phyloP scores from a whole-genome alignment of 352 stramenopile species.

The Phytophthora syringae region DNA sequence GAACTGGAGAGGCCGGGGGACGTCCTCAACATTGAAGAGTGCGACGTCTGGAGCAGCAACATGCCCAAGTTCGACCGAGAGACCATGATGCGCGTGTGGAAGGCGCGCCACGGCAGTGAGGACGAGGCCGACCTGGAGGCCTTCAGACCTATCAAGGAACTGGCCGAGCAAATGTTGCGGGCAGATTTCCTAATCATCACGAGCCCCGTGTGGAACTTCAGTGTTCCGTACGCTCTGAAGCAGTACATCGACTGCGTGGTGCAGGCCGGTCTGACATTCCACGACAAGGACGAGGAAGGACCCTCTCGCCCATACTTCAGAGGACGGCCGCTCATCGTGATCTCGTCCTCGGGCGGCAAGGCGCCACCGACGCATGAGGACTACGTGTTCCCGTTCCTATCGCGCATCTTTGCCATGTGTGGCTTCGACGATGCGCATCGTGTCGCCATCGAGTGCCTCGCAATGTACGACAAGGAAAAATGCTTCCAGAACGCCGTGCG shows the following conservation, averaged over 20 bases:
- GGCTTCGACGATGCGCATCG: conserved; percentile 72
- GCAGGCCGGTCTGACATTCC: conserved; percentile 73
- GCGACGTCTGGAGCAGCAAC: conserved; percentile 68
- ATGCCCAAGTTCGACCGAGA: conserved; percentile 77
- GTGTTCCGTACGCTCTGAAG: conserved; percentile 80
- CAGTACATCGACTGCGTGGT: conserved; percentile 87
- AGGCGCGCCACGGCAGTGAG: conserved; percentile 65
- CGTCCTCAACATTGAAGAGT: conserved; percentile 71
- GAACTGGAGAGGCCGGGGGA: conserved; percentile 46
- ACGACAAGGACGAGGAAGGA: conserved; percentile 63
- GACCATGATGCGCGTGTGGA: conserved; percentile 75
- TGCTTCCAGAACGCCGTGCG: conserved; percentile 64
- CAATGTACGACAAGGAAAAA: conserved; percentile 67
- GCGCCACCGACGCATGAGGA: conserved; percentile 58
- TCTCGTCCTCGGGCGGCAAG: conserved; percentile 79
- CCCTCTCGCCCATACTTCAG: conserved; percentile 67
- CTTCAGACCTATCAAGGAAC: conserved; percentile 69
- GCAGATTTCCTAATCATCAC: conserved; percentile 83
- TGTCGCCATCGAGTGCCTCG: conserved; percentile 67
- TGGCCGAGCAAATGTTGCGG: conserved; percentile 68
- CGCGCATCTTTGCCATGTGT: conserved; percentile 81
- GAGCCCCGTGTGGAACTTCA: conserved; percentile 82
- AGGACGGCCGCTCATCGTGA: conserved; percentile 68
- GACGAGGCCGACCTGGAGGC: conserved; percentile 59
- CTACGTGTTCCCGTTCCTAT: conserved; percentile 75